A percentile compares a stretch with the other conserved stretches of the same genome.
These are phyloP conservation scores for Leptomonas pyrrhocoris DNA, from an alignment of 208 protist genomes.

Conservation along the genomic window DNA sequence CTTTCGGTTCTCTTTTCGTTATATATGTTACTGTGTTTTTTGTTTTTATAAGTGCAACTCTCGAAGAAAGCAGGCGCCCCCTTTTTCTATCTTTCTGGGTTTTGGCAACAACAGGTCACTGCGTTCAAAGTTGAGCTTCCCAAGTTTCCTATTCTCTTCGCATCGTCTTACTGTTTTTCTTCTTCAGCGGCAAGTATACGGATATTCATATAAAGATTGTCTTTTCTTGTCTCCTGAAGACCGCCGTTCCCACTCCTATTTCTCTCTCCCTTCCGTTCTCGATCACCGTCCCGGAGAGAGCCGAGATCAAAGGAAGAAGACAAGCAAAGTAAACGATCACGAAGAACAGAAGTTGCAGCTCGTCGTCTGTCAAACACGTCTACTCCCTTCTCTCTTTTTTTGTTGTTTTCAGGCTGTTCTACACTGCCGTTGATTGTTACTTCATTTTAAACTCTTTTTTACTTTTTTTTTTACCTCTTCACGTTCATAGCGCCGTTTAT, in stretches of 20 bases:
- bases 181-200: too few species aligned
- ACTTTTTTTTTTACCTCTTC: conserved; percentile 6
- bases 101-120: too few species aligned
- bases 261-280: conserved; percentile 2
- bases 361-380: neutral
- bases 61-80: too few species aligned
- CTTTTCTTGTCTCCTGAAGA: too few species aligned
- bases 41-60: too few species aligned
- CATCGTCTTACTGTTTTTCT: too few species aligned
- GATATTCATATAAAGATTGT: too few species aligned
- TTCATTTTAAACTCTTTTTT: neutral
- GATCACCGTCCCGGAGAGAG: neutral
- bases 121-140: too few species aligned
- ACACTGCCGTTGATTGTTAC: too few species aligned
- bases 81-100: too few species aligned
- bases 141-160: too few species aligned
- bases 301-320: neutral
- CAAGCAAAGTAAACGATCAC: neutral
- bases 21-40: conserved; percentile 14
- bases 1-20: neutral
- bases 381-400: neutral
- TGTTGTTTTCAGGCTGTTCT: neutral
- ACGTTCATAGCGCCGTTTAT: neutral
- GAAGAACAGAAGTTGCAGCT: too few species aligned
- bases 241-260: neutral